Evolutionary conservation across 495 filamentous ascomycete species (phyloP), one percentile per base, ranked within the genome.

Genomic region (Daldinia caldariorum): DNA sequence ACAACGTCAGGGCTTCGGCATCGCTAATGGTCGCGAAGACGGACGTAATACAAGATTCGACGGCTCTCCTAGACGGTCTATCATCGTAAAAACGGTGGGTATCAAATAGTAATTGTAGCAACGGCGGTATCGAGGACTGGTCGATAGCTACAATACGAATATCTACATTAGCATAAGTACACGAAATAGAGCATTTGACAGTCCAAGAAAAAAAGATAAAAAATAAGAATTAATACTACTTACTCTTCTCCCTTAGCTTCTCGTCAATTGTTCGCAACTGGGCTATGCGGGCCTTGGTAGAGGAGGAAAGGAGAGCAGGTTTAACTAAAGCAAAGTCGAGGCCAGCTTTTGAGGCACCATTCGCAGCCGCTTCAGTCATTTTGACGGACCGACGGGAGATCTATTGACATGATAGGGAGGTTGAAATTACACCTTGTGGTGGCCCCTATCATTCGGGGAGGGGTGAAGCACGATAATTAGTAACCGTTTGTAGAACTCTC

Each of bases 31-130:
- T 83, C 41, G 76, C 61, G 51, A 91, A 87, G 39, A 95, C 79
- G 14, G 85, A 80, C 65, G 83, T 80, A 65, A 99, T 83, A 76
- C 92, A 95, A 78, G 85, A 81, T 71, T 94, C 89, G 18, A 91
- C 92, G 16, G 92, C 94, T 71, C 85, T 86, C 45, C 95, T 89
- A 12, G 96, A 98, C 41, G 84, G 78, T 60, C 94, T 89, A 77
- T 98, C 95, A 79, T 87, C 78, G 81, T 97, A 99, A 76, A 91
- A 89, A 60, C 92, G 86, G 77, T 97, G 93, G 38, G 93, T 97
- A 74, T 87, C 85, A 80, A 97, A 92, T 38, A 99, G 83, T 22
- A 94, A 79, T 12, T 85, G 84, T 69, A 97, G 82, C 55, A 94
- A 66, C 60, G 69, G 29, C 43, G 79, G 67, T 31, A 75, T 75